A percentile compares a stretch with the other conserved stretches of the same genome.
phyloP scores from a whole-genome alignment of 75 land plant genomes.

The Ceratopteris richardii region DNA sequence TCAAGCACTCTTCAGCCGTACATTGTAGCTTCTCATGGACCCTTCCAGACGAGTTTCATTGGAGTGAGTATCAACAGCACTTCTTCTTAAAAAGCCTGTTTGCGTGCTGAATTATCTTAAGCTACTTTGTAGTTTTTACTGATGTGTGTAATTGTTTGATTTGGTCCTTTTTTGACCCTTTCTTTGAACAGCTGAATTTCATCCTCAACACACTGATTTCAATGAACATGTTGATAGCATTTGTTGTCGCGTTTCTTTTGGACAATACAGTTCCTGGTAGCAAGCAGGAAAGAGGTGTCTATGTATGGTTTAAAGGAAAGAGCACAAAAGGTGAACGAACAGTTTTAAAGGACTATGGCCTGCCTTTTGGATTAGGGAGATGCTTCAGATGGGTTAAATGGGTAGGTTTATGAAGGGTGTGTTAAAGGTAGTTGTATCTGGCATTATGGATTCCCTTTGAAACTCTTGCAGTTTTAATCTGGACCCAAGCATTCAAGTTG shows the following conservation, averaged over 20 bases:
- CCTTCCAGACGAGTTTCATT: conserved; percentile 15
- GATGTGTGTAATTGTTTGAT: background rate
- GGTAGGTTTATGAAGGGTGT: conserved; percentile 51
- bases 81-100: background rate
- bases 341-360: conserved; percentile 47
- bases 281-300: conserved; percentile 76
- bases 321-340: conserved; percentile 51
- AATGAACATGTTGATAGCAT: conserved; percentile 76
- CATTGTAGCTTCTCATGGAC: conserved; percentile 36
- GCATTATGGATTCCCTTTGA: too few species aligned
- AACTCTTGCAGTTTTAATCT: too few species aligned
- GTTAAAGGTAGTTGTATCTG: too few species aligned
- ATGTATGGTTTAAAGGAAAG: conserved; percentile 55
- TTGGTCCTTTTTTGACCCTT: background rate
- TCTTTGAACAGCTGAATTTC: conserved; percentile 55
- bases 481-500: too few species aligned
- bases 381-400: conserved; percentile 75
- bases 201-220: conserved; percentile 64
- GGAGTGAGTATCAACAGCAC: conserved; percentile 16
- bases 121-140: background rate
- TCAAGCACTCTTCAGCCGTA: conserved; percentile 33
- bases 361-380: conserved; percentile 56
- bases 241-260: conserved; percentile 60
- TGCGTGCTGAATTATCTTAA: background rate
- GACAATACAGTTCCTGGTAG: conserved; percentile 93